Evolutionary conservation across 768 basidiomycete species (phyloP), one percentile per base, ranked within the genome.

Genomic region (Guyanaporus albipodus): DNA sequence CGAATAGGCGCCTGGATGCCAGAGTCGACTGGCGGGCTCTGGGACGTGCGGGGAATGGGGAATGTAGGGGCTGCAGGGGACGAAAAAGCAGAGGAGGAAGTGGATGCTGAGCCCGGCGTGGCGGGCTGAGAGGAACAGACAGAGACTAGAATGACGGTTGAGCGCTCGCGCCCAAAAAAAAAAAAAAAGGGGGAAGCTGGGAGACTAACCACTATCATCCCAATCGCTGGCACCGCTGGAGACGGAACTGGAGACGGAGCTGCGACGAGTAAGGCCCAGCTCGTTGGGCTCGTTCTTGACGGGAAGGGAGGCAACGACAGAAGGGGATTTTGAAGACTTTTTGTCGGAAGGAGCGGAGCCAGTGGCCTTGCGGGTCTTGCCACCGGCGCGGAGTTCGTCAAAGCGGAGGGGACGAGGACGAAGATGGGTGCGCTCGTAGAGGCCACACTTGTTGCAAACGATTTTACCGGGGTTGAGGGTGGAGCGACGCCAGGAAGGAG

Each of bases 361-460:
- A 1, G 54, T 35, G 8, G 60, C 37, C 82, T 89, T 67, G 50
- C 89, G 77, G 11, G 85, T 80, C 69, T 91, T 91, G 68, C 83
- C 84, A n/a, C 89, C 88, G 0, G 87, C 84, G 6, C 89, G 81
- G 33, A 92, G 77, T 66, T 91, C 90, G 64, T 91, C 90, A 52
- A 92, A 91, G 44, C 89, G 83, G 15, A 91, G 74, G 8, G 90
- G 90, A 11, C 90, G 77, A 5, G 89, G 80, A 19, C 90, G 79
- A 45, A 91, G 67, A 55, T 92, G 90, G 11, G 90, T 92, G 60
- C 90, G 87, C 67, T 92, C 90, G 60, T 92, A 92, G 31, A 92
- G 76, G 9, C 90, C 90, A 54, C 90, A 92, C 73, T 92, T 92
- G 77, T 92, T 92, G 77, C 90, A 92, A 36, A 92, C 90, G 60